Evolutionary conservation across 1,139 yeast species (phyloP).

Genomic region (Pichia sp.): DNA sequence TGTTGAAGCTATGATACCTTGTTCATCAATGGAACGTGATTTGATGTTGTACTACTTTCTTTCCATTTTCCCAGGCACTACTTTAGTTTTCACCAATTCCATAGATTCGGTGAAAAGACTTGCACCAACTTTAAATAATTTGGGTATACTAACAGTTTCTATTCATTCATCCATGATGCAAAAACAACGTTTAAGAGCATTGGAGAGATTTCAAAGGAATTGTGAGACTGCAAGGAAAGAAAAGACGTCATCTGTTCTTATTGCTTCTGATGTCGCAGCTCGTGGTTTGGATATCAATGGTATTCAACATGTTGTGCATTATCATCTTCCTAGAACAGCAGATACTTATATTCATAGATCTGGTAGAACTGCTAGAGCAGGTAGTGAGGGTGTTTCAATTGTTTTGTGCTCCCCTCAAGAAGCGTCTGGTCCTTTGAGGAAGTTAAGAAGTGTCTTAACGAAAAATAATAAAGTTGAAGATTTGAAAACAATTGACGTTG

Average conservation of each 20-base stretch:
- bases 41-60: constrained; percentile 82
- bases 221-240: constrained; percentile 37
- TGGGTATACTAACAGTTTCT: constrained; percentile 68
- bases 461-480: constrained; percentile 38
- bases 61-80: constrained; percentile 79
- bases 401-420: constrained; percentile 92
- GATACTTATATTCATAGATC: constrained; percentile 94
- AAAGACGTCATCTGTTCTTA: constrained; percentile 58
- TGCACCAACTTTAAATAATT: constrained; percentile 63
- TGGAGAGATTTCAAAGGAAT: constrained; percentile 64
- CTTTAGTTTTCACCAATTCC: constrained; percentile 88
- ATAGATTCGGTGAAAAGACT: constrained; percentile 88
- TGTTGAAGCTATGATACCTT: constrained; percentile 83
- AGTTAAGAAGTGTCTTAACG: constrained; percentile 55
- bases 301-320: constrained; percentile 92
- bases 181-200: constrained; percentile 78
- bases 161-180: constrained; percentile 94
- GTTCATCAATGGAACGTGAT: constrained; percentile 87
- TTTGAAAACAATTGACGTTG: constrained; percentile 69
- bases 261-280: constrained; percentile 98
- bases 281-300: constrained; percentile 92
- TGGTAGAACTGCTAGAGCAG: constrained; percentile 97
- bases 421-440: constrained; percentile 77
- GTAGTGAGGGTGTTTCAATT: constrained; percentile 87
- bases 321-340: constrained; percentile 90